A percentile compares a stretch with the other conserved stretches of the same genome.
Conservation (phyloP, 495 filamentous ascomycete species). For the Penicillium turbatum region DNA sequence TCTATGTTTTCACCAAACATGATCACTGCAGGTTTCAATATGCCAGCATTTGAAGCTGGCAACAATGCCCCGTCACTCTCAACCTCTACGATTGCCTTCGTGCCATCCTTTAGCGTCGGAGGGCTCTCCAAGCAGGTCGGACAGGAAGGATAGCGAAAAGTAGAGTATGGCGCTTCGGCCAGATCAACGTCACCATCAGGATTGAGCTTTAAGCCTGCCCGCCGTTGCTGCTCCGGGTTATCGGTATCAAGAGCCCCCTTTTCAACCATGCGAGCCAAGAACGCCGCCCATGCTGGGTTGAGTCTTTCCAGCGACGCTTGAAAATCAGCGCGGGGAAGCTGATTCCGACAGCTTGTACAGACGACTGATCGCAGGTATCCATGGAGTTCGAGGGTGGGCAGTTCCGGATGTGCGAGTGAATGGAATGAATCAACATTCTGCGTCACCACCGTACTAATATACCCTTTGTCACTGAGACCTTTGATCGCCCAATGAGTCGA, state of each 20-base stretch:
- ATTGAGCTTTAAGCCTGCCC: slow-evolving; percentile 73
- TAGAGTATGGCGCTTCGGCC: slow-evolving; percentile 79
- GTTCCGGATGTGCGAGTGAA: slow-evolving; percentile 63
- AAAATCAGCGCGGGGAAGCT: slow-evolving; percentile 65
- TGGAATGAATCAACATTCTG: slow-evolving; percentile 98
- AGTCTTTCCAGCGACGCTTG: slow-evolving; percentile 70
- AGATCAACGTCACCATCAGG: slow-evolving; percentile 94
- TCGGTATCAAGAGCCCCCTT: slow-evolving; percentile 73
- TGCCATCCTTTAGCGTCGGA: slow-evolving; percentile 55
- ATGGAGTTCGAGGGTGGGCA: slow-evolving; percentile 81
- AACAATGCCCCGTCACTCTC: slow-evolving; percentile 81
- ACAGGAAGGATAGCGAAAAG: slow-evolving; percentile 89
- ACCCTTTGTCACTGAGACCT: slow-evolving; percentile 63
- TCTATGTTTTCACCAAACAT: slow-evolving; percentile 95
- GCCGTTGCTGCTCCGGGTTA: slow-evolving; percentile 63
- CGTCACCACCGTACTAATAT: slow-evolving; percentile 75
- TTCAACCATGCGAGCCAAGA: slow-evolving; percentile 64
- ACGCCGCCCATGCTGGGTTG: slow-evolving; percentile 83
- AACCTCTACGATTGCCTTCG: slow-evolving; percentile 55
- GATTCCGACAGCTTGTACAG: slow-evolving; percentile 71
- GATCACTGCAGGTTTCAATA: slow-evolving; percentile 85
- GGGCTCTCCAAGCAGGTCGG: slow-evolving; percentile 70
- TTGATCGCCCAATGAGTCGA: slow-evolving; percentile 70
- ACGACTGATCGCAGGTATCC: slow-evolving; percentile 77
- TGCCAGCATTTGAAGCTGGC: slow-evolving; percentile 62